Evolutionary conservation across 345 rosid species (phyloP).

Genomic region (Linum trigynum): DNA sequence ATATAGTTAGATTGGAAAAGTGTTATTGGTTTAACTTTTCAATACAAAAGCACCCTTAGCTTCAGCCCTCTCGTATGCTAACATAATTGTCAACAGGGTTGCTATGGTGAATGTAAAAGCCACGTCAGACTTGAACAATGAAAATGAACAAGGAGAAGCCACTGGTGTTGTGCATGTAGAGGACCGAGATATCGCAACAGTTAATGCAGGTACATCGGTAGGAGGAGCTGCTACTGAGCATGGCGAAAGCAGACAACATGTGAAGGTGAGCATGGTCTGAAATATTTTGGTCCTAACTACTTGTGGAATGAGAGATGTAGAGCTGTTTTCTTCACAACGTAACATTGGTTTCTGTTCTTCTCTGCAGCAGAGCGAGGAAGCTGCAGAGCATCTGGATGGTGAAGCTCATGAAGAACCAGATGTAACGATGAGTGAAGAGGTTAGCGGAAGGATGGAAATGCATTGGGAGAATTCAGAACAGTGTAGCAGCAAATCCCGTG

Average conservation of each 20-base stretch:
- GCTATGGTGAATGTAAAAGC: constrained; percentile 17
- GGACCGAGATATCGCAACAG: constrained; percentile 20
- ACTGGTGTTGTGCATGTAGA: constrained; percentile 27
- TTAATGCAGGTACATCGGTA: constrained; percentile 20
- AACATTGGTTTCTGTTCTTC: background rate
- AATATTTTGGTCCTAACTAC: background rate
- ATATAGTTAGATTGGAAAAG: too few species aligned
- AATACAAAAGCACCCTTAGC: background rate
- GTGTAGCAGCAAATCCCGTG: constrained; percentile 20
- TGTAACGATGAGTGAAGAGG: constrained; percentile 63
- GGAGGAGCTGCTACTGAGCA: constrained; percentile 34
- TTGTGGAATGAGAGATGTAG: background rate
- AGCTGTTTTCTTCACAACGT: too few species aligned
- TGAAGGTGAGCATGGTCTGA: constrained; percentile 34
- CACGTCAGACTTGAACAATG: constrained; percentile 19
- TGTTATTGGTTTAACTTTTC: too few species aligned
- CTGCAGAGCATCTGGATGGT: constrained; percentile 28
- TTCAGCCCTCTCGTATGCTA: too few species aligned
- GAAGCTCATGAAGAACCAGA: constrained; percentile 31
- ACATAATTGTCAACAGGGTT: constrained; percentile 28
- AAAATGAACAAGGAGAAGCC: constrained; percentile 23
- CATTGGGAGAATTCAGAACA: constrained; percentile 26
- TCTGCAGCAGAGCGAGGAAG: constrained; percentile 36
- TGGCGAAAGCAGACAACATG: constrained; percentile 35
- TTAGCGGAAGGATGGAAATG: constrained; percentile 50